These are phyloP conservation scores for Colletotrichum lini DNA, from an alignment of 2,329 filamentous ascomycete genomes.

Conservation along the genomic window DNA sequence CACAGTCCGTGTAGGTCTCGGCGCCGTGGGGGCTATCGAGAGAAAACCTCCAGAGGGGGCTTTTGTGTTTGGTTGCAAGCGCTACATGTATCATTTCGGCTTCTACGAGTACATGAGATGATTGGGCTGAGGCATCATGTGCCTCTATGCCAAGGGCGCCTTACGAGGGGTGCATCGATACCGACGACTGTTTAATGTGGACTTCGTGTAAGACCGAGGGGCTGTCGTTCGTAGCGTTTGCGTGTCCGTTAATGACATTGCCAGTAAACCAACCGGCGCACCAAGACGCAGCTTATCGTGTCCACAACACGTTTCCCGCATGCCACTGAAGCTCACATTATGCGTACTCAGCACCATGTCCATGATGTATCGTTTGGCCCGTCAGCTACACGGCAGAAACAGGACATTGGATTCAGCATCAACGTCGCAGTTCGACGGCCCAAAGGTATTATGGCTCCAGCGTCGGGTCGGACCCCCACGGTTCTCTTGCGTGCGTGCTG, in stretches of 20 bases:
- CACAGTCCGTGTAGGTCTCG: constrained; percentile 24
- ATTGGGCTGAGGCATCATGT: background rate
- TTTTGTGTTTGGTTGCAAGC: constrained; percentile 2
- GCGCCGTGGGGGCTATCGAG: background rate
- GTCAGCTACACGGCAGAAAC: no score
- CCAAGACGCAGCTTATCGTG: no score
- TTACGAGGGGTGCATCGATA: background rate
- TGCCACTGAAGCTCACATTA: no score
- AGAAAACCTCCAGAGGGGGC: background rate
- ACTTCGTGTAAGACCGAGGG: background rate
- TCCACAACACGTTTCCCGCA: no score
- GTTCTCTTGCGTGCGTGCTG: background rate
- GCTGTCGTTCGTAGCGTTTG: background rate
- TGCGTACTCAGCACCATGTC: no score
- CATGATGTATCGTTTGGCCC: no score
- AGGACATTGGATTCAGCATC: background rate
- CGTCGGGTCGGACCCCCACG: background rate
- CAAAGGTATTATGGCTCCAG: background rate
- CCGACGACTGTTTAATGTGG: background rate
- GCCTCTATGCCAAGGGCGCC: background rate
- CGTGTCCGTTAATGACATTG: background rate
- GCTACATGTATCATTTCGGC: background rate
- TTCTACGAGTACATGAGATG: background rate
- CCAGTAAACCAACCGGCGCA: background rate
- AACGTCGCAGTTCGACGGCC: background rate